Evolutionary conservation across 176 grass and related monocot species (phyloP), one percentile per base, ranked within the genome.

Genomic region (Carex scoparia): DNA sequence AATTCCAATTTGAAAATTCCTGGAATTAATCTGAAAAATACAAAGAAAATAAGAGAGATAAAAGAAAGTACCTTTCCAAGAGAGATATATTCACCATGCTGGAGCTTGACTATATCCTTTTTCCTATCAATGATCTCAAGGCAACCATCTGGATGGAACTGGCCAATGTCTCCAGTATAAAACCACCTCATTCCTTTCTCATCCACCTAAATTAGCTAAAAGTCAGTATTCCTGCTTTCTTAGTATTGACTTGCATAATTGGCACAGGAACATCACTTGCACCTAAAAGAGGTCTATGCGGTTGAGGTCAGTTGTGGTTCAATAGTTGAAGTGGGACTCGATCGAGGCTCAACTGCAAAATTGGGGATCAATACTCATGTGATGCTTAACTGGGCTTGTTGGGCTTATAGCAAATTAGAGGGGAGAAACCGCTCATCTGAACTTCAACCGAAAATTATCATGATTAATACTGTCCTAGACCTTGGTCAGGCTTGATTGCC

Each of bases 91-190:
- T 97, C 94, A 84, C 94, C 91, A 76, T 97, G 91, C 83, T 97
- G 94, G 79, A 97, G 94, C 88, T 97, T 97, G 56, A 97, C 94
- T 61, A 97, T 97, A 86, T 97, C 94, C 54, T 97, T 97, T 81
- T 97, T 97, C 65, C 94, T 87, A 86, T 97, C 91, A 73, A 97
- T 94, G 58, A 97, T 90, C 67, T 97, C 94, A 23, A 97, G 82
- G 58, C 90, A 97, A 46, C 94, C 91, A 85, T 97, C 91, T 86
- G 91, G 86, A 89, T 97, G 91, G 78, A 97, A 97, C 72, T 91
- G 91, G 16, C 94, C 94, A 85, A 97, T 91, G 83, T 97, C 94
- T 44, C 94, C 94, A n/a, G 94, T 91, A 79, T 93, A 95, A 82
- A 95, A 95, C 94, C 94, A 95, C 61, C 80, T 71, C 8, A 94